Base-by-base conservation (phyloP, 2,329 filamentous ascomycete species). In the Chalaropsis thielavioides region DNA sequence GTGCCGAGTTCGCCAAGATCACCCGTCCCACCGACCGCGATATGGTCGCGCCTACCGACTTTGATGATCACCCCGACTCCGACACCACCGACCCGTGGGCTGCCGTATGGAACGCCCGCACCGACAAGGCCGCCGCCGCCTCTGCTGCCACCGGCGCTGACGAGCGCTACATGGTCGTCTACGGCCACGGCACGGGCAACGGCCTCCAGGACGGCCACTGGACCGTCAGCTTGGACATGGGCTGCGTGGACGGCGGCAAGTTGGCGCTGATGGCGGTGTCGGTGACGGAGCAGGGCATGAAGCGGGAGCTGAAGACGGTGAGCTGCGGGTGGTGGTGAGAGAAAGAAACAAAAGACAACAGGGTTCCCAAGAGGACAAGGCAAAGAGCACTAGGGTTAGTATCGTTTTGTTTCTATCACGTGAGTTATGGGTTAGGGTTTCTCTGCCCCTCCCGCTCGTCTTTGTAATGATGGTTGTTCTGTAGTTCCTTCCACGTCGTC, bases 211-310 rank as follows among this genome's bases (percentile, higher is more conserved):
- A 78, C 67, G 71, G 83, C 61, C 79, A 81, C 61, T 95, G 89
- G 74, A 89, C 87, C 3, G 89, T 91, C 71, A 94, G 94, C 0
- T 78, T 97, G 59, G 94, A 97, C 74, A 89, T 88, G 0, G 87
- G 85, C 0, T 97, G 94, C 73, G 84, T 90, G 2, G 83, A 82
- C 68, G 92, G 91, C 11, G 85, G 85, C 0, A 79, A 83, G 68
- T 77, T 99, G 69, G 90, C 88, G 0, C 92, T 89, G 0, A 74
- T 96, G 66, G 79, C 96, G 1, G 82, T 96, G 43, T 82, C 88
- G 69, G 82, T 75, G 2, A 72, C 69, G 3, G 65, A 71, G 1
- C 69, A 71, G 5, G 73, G 72, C 6, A 70, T 77, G 63, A 72
- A 69, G 61, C 62, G 65, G 19, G 65, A 66, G 56, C 73, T 78